Evolutionary conservation across 352 stramenopile genomes (phyloP).

Genomic region (Stephanocyclus meneghinianus): DNA sequence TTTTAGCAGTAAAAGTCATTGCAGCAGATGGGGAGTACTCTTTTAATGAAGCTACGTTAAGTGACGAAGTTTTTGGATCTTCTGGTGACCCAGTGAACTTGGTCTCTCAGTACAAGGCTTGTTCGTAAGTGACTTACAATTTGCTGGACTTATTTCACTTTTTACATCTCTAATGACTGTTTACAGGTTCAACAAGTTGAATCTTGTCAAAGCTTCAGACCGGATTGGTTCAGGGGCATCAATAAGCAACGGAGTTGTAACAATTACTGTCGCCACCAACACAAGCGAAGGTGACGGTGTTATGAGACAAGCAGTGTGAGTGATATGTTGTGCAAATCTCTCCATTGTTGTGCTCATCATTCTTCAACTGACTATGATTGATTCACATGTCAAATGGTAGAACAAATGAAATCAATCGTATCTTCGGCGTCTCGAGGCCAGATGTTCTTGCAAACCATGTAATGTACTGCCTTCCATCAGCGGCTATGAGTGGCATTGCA

Average conservation of each 20-base stretch:
- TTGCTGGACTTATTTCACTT: too few species aligned
- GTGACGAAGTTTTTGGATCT: conserved; percentile 16
- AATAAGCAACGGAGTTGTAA: conserved; percentile 39
- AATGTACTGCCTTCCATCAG: conserved; percentile 55
- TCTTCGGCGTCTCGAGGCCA: conserved; percentile 29
- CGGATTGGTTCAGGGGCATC: background rate
- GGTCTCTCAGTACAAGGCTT: conserved; percentile 20
- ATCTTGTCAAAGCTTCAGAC: conserved; percentile 12
- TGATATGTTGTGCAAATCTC: background rate
- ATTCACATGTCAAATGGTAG: background rate
- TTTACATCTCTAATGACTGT: too few species aligned
- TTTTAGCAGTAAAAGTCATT: conserved; percentile 20
- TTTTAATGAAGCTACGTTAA: background rate
- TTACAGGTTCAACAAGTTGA: conserved; percentile 2
- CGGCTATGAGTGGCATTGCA: conserved; percentile 45
- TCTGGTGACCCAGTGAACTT: conserved; percentile 16
- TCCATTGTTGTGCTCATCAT: background rate
- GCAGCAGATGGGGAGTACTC: background rate
- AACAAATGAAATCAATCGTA: conserved; percentile 13
- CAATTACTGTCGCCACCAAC: conserved; percentile 20
- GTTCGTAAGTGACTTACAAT: background rate
- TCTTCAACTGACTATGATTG: background rate
- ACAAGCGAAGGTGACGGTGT: conserved; percentile 13
- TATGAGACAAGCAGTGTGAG: conserved; percentile 37
- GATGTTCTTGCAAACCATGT: conserved; percentile 41